Evolutionary conservation across 306 rosid genomes (phyloP), one percentile per base, ranked within the genome.

Genomic region (Hippophae tibetana): DNA sequence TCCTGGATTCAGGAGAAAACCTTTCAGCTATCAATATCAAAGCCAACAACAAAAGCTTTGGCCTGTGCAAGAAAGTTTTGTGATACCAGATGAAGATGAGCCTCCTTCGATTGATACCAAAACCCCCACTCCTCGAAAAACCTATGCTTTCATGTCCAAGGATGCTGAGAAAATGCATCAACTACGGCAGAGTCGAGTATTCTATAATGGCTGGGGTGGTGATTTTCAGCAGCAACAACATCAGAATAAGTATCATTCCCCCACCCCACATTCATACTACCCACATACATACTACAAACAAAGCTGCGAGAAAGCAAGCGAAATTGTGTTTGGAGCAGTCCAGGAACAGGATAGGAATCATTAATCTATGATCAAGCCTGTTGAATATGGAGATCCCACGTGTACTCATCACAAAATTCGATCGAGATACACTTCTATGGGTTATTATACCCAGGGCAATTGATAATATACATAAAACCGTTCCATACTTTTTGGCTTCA

Each of bases 31-130:
- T 58, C 76, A 72, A 53, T 66, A 65, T 64, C 85, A 66, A 64
- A 70, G 74, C 47, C 86, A 66, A 31, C 76, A 70, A 4, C 70
- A 70, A 47, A 82, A 78, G 66, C 82, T 72, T 54, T 89, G 95
- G 95, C 97, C 92, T 4, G 82, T 73, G 64, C 97, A 89, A 67
- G 97, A 89, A 60, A 89, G 97, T 68, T 86, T 78, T 12, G 84
- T 80, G 66, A 89, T 89, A 61, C 93, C 95, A 1, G 84, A 82
- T 8, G 95, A 76, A 66, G 97, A 89, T 7, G 95, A 86, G 59
- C 87, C 96, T 8, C 97, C 97, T 67, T 71, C 93, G 1, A 80
- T 82, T 10, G 95, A 89, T 69, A 70, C 87, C 12, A 72, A 89
- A 66, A 72, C 84, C 60, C 84, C 95, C 26, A 89, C 97, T 25